Conservation (phyloP, 2,329 filamentous ascomycete species). For the Alternaria triticina region DNA sequence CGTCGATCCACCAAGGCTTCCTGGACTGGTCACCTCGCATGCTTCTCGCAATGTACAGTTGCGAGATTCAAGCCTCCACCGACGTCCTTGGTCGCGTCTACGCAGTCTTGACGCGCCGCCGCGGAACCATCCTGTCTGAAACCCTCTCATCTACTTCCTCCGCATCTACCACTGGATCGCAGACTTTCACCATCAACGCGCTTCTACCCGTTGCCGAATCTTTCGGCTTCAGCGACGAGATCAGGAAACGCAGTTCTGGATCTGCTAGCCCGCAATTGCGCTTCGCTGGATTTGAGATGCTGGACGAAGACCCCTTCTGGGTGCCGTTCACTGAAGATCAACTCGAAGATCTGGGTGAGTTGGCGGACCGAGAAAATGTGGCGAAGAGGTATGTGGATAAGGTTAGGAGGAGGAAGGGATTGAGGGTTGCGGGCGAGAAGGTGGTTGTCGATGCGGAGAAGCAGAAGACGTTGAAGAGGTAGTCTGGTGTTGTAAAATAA, state of each 20-base stretch:
- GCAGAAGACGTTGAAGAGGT: slow-evolving; percentile 75
- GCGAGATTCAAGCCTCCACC: slow-evolving; percentile 94
- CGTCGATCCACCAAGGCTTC: slow-evolving; percentile 83
- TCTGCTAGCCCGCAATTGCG: slow-evolving; percentile 91
- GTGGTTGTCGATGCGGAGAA: slow-evolving; percentile 88
- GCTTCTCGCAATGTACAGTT: slow-evolving; percentile 96
- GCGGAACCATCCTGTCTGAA: slow-evolving; percentile 87
- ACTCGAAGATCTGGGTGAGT: slow-evolving; percentile 91
- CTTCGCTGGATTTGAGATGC: slow-evolving; percentile 88
- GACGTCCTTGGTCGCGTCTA: slow-evolving; percentile 96
- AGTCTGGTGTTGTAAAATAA: not conserved
- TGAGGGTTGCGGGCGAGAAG: slow-evolving; percentile 73
- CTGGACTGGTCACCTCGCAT: slow-evolving; percentile 96
- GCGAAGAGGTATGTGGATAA: slow-evolving; percentile 95
- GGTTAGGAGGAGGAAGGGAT: slow-evolving; percentile 83
- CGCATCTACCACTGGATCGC: slow-evolving; percentile 90
- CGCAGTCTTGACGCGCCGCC: slow-evolving; percentile 92
- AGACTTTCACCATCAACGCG: slow-evolving; percentile 92
- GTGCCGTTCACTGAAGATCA: slow-evolving; percentile 96
- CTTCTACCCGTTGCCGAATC: slow-evolving; percentile 90
- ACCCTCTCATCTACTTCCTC: slow-evolving; percentile 93
- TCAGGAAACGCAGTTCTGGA: slow-evolving; percentile 90
- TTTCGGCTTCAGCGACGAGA: slow-evolving; percentile 96
- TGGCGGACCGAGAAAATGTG: slow-evolving; percentile 93
- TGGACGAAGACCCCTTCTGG: slow-evolving; percentile 98